Conservation (phyloP, 192 early-diverging fungal species). For the Podila verticillata region DNA sequence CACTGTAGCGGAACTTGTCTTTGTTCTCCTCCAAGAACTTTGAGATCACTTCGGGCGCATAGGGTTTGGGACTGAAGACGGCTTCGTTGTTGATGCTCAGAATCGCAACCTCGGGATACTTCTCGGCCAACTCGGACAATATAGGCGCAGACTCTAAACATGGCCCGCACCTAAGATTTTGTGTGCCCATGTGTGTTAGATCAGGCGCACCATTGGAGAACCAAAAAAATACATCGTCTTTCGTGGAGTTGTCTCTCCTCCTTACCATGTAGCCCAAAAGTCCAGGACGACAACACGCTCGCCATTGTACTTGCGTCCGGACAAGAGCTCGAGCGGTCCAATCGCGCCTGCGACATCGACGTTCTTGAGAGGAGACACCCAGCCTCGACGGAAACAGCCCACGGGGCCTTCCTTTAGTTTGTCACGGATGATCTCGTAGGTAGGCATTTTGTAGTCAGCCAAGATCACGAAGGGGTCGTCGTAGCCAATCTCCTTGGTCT, state of each 20-base stretch:
- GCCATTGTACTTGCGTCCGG: constrained; percentile 15
- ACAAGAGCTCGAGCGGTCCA: constrained; percentile 14
- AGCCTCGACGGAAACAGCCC: constrained; percentile 25
- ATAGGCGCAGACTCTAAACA: constrained; percentile 29
- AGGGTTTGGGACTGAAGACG: constrained; percentile 6
- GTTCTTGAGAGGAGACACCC: constrained; percentile 15
- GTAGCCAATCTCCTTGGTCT: constrained; percentile 20
- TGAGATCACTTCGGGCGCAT: constrained; percentile 5
- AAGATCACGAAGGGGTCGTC: constrained; percentile 40
- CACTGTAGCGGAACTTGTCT: constrained; percentile 20
- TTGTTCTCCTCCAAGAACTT: constrained; percentile 29
- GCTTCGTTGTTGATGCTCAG: constrained; percentile 35
- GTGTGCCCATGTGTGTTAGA: not conserved
- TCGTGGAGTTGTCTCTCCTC: not conserved
- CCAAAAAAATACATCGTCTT: not conserved
- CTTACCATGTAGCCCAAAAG: constrained; percentile 50
- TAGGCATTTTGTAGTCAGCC: constrained; percentile 3
- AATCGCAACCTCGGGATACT: constrained; percentile 27
- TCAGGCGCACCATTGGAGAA: no score
- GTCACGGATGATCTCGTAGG: constrained; percentile 30
- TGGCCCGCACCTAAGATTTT: constrained; percentile 21
- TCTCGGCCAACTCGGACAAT: constrained; percentile 29
- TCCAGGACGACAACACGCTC: constrained; percentile 41
- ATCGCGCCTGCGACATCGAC: constrained; percentile 10
- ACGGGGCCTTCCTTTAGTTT: constrained; percentile 28